phyloP scores from a whole-genome alignment of 2,329 filamentous ascomycete genomes.

The Aaosphaeria arxii region DNA sequence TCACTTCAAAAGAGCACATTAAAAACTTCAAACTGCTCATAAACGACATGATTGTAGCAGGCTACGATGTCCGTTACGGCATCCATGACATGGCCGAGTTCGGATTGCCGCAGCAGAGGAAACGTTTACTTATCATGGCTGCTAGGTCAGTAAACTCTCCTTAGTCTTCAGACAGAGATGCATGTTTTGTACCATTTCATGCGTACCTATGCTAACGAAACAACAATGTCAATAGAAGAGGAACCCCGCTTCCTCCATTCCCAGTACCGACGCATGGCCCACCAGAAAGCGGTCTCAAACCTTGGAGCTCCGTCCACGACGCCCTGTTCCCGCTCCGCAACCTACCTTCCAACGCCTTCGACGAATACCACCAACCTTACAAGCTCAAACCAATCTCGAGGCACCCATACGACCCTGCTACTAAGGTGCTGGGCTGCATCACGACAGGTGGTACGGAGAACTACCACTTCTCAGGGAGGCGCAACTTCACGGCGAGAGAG shows the following conservation, averaged over 20 bases:
- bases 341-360: neutral
- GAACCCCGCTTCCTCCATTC: slow-evolving; percentile 25
- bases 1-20: slow-evolving; percentile 6
- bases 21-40: slow-evolving; percentile 12
- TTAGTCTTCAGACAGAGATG: neutral
- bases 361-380: slow-evolving; percentile 18
- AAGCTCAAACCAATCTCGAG: slow-evolving; percentile 1
- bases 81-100: slow-evolving; percentile 13
- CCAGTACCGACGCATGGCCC: slow-evolving; percentile 23
- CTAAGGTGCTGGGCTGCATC: slow-evolving; percentile 9
- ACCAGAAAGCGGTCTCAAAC: slow-evolving; percentile 15
- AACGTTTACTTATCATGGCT: slow-evolving; percentile 25
- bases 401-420: slow-evolving; percentile 6
- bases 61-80: slow-evolving; percentile 24
- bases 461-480: slow-evolving; percentile 11
- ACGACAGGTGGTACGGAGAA: slow-evolving; percentile 14
- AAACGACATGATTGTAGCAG: slow-evolving; percentile 11
- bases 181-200: neutral
- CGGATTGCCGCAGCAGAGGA: slow-evolving; percentile 22
- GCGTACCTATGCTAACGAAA: too few species aligned
- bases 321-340: slow-evolving; percentile 12
- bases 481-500: slow-evolving; percentile 18
- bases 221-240: slow-evolving; percentile 1
- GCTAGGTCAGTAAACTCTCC: slow-evolving; percentile 14
- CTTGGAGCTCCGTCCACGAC: slow-evolving; percentile 14